Evolutionary conservation across 306 rosid genomes (phyloP), one percentile per base, ranked within the genome.

Genomic region (Oxytropis ochrocephala): DNA sequence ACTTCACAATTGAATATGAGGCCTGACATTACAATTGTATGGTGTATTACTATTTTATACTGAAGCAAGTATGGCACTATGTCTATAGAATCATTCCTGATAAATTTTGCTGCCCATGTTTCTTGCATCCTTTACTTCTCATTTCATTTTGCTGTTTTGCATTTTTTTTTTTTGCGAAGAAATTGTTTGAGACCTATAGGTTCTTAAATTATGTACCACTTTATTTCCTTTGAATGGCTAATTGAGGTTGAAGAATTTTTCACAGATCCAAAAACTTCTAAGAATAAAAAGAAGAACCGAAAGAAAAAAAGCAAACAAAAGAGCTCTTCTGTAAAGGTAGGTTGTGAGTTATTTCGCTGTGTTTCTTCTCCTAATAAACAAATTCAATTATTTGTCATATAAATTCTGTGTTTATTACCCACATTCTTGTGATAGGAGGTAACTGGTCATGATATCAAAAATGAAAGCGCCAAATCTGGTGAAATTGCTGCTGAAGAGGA

Each of bases 251-350:
- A 70, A 68, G 49, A 70, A 46, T 71, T 43, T 85, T 63, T 32
- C 60, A 32, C 95, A 94, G 98, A 94, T 73, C 54, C 87, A 67
- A 86, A 88, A 69, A 14, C 53, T 54, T 69, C 75, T 69, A 91
- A 88, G 75, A 85, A 67, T 74, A 91, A 86, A 80, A 91, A 88
- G 85, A 91, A 88, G 81, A 88, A 88, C 70, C 79, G 92, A 42
- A 85, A 88, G 64, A 81, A 82, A 91, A 91, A 83, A 70, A 93
- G 86, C 69, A 86, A 79, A 5, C 82, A 58, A 62, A 94, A 86
- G 84, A 83, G 56, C 82, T 81, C 85, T 72, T 82, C 82, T 67
- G 73, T 72, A 46, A 79, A 70, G 55, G 89, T 78, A 67, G 79
- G 75, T 56, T 80, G 85, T 64, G 83, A 87, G 67, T 67, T 62